Base-by-base conservation (phyloP, 1,284 basidiomycete species). In the Apiotrichum laibachii region DNA sequence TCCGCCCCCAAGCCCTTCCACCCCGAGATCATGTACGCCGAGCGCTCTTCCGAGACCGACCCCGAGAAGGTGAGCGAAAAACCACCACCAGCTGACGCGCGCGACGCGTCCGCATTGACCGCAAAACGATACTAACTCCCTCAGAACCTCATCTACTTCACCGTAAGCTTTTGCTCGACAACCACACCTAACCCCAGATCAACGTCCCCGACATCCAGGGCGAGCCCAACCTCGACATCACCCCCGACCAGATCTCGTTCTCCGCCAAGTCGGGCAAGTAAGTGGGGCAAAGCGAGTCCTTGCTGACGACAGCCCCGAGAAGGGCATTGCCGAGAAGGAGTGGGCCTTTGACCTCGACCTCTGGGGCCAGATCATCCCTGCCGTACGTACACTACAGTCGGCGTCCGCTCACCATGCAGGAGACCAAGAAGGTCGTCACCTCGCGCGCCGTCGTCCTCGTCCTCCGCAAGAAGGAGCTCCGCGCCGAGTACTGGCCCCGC, bases 21-120 rank as follows among this genome's bases (percentile, higher is more conserved):
- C 79, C 91, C 92, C 47, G 90, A 95, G 80, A 81, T 94, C 55
- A 82, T 90, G 5, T 96, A 92, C 90, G 92, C 92, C 52, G 91
- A 96, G 79, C 85, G 92, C 67, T 90, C 87, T 80, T 89, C 86
- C 33, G 82, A 79, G 22, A 68, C 80, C 11, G 84, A 82, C 22
- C 81, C 85, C 49, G 83, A 83, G 59, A 92, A 92, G 83, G 92
- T 90, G 58, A 62, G 74, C 68, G 19, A 35, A n/a, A 18, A 5
- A 10, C 10, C 21, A 26, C 37, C n/a, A 18, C 16, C 18, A 7
- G 21, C 35, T 22, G 4, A 18, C 19, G 15, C 51, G 39, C 39
- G 39, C 18, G 16, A 8, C 40, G 37, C 37, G 5, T 11, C 37
- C 37, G 37, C 37, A 13, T 3, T 37, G 37, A 37, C 11, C 15